Evolutionary conservation across 495 filamentous ascomycete species (phyloP).

Genomic region (Talaromyces adpressus): DNA sequence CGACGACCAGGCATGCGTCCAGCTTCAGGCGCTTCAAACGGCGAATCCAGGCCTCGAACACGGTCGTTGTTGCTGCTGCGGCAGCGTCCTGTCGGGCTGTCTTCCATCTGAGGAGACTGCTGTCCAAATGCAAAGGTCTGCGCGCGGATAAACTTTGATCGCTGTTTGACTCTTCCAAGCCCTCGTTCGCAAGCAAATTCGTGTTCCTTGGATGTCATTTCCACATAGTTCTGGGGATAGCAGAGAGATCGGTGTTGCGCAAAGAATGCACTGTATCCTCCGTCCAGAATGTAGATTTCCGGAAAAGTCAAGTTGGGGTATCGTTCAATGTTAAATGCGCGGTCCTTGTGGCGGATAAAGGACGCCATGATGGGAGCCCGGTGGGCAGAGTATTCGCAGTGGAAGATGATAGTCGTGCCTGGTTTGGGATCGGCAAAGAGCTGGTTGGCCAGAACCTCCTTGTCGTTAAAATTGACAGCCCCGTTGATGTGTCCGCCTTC

Average conservation of each 20-base stretch:
- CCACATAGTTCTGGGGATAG: slow-evolving; percentile 89
- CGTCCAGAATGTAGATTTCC: slow-evolving; percentile 93
- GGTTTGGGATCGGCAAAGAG: slow-evolving; percentile 64
- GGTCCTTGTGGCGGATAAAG: slow-evolving; percentile 80
- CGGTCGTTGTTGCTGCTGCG: slow-evolving; percentile 32
- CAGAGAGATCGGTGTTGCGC: slow-evolving; percentile 67
- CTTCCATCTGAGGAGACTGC: slow-evolving; percentile 59
- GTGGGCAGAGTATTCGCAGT: slow-evolving; percentile 98
- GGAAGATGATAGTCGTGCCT: slow-evolving; percentile 79
- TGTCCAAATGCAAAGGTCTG: slow-evolving; percentile 92
- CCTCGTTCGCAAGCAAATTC: slow-evolving; percentile 87
- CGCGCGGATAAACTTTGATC: slow-evolving; percentile 75
- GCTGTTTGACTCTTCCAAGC: slow-evolving; percentile 78
- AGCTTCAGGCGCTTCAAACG: slow-evolving; percentile 48
- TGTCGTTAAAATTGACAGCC: slow-evolving; percentile 93
- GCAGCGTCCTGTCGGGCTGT: slow-evolving; percentile 67
- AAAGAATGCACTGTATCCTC: slow-evolving; percentile 94
- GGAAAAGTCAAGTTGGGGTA: slow-evolving; percentile 90
- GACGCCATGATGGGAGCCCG: slow-evolving; percentile 83
- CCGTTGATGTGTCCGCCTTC: slow-evolving; percentile 91
- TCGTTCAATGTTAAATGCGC: slow-evolving; percentile 66
- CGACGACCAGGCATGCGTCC: slow-evolving; percentile 54
- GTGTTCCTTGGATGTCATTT: slow-evolving; percentile 88
- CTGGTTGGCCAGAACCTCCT: slow-evolving; percentile 70
- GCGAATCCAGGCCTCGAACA: slow-evolving; percentile 34